Evolutionary conservation across 352 stramenopile genomes (phyloP).

Genomic region (Blastocystis hominis): DNA sequence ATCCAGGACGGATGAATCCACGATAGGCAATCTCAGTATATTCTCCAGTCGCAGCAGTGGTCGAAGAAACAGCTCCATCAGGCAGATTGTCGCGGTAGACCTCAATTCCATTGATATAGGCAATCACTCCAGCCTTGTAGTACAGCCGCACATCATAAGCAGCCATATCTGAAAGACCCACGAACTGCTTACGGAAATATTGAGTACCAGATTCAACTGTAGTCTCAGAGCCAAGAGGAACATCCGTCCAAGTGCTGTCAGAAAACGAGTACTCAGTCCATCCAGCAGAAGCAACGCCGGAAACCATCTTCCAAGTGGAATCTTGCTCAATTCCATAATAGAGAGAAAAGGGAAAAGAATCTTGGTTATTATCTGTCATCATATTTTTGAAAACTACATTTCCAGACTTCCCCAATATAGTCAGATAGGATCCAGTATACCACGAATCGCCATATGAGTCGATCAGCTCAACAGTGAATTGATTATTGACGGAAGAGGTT

Average conservation of each 20-base stretch:
- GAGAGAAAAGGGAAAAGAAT: not conserved
- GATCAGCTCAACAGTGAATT: not conserved
- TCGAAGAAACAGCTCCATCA: not conserved
- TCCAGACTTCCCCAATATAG: not conserved
- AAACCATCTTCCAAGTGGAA: not conserved
- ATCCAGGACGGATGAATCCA: not conserved
- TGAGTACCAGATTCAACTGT: not conserved
- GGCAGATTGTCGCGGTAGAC: not conserved
- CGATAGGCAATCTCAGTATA: not conserved
- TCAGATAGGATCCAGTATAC: not conserved
- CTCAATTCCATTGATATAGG: constrained; percentile 13
- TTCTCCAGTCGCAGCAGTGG: not conserved
- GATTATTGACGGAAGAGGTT: not conserved
- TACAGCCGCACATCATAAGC: constrained; percentile 3
- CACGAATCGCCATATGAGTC: not conserved
- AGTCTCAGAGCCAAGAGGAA: not conserved
- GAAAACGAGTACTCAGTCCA: not conserved
- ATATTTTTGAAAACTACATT: not conserved
- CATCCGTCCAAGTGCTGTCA: not conserved
- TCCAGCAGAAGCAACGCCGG: not conserved
- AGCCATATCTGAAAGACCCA: not conserved
- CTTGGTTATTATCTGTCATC: not conserved
- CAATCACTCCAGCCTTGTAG: not conserved
- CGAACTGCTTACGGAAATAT: constrained; percentile 21
- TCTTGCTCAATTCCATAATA: not conserved